These are phyloP conservation scores for Artemisia tridentata DNA, from an alignment of 129 eudicot species.

Conservation along the genomic window DNA sequence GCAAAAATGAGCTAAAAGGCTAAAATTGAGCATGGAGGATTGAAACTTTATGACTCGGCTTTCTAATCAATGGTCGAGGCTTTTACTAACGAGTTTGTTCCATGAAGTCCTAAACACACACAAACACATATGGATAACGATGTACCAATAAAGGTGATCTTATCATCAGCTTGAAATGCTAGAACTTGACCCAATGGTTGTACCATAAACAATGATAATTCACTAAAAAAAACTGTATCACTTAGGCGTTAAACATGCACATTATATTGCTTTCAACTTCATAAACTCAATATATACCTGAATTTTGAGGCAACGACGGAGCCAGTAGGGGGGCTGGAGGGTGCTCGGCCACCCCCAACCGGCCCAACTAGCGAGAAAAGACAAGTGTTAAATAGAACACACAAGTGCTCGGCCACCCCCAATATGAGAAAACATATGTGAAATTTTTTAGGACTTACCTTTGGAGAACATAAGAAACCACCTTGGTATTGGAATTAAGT, in stretches of 20 bases:
- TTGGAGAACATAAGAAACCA: no score
- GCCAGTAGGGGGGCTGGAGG: no score
- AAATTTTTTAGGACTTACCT: no score
- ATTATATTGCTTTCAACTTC: not conserved
- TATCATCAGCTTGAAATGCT: constrained; percentile 70
- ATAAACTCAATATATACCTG: constrained; percentile 34
- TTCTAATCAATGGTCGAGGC: constrained; percentile 91
- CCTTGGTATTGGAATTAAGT: no score
- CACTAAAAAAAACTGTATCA: not conserved
- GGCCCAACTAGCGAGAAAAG: no score
- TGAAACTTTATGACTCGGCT: constrained; percentile 72
- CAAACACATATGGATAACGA: no score
- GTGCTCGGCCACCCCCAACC: no score
- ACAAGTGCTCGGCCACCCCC: no score
- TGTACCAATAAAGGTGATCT: constrained; percentile 60
- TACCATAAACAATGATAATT: constrained; percentile 9
- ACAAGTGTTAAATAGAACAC: no score
- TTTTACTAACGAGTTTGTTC: constrained; percentile 57
- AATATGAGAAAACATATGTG: no score
- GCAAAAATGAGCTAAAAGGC: constrained; percentile 68
- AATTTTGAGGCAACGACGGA: no score
- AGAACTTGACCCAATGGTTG: constrained; percentile 96
- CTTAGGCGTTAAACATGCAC: no score
- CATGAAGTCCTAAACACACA: constrained; percentile 32
- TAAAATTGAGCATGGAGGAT: constrained; percentile 56